Conservation (phyloP, 129 eudicot species). For the Solidago caesia region DNA sequence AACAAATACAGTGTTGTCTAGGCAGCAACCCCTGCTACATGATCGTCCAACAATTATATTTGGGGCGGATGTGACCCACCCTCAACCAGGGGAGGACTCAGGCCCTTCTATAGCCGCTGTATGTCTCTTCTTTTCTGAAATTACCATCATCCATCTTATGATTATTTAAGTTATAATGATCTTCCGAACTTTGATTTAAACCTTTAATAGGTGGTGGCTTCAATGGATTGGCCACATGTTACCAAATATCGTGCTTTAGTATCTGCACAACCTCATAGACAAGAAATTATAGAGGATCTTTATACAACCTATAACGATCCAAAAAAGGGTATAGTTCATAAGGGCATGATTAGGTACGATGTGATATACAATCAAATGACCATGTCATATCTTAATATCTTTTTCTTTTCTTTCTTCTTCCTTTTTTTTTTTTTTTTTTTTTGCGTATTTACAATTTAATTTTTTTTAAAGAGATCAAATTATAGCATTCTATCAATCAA, state of each 20-base stretch:
- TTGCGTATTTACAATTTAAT: neutral
- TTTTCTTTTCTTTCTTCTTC: neutral
- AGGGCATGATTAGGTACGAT: conserved; percentile 71
- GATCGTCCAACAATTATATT: conserved; percentile 66
- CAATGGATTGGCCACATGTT: conserved; percentile 80
- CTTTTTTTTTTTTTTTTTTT: neutral
- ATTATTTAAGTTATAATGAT: neutral
- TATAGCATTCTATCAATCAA: conserved; percentile 31
- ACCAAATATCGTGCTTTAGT: conserved; percentile 61
- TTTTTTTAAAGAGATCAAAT: conserved; percentile 49
- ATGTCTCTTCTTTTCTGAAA: conserved; percentile 9
- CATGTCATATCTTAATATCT: neutral
- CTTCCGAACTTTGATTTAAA: neutral
- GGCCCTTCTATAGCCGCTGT: conserved; percentile 87
- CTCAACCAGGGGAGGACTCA: conserved; percentile 76
- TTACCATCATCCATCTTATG: neutral
- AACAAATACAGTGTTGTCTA: conserved; percentile 46
- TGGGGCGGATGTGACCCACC: conserved; percentile 95
- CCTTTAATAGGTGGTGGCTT: conserved; percentile 67
- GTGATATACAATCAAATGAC: neutral
- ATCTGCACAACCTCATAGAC: conserved; percentile 60
- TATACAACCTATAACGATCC: conserved; percentile 35
- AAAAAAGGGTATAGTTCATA: conserved; percentile 32
- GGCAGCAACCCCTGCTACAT: conserved; percentile 17
- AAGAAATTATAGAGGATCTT: conserved; percentile 71